phyloP scores from a whole-genome alignment of 176 grass and related monocot genomes.

The Paspalum vaginatum region DNA sequence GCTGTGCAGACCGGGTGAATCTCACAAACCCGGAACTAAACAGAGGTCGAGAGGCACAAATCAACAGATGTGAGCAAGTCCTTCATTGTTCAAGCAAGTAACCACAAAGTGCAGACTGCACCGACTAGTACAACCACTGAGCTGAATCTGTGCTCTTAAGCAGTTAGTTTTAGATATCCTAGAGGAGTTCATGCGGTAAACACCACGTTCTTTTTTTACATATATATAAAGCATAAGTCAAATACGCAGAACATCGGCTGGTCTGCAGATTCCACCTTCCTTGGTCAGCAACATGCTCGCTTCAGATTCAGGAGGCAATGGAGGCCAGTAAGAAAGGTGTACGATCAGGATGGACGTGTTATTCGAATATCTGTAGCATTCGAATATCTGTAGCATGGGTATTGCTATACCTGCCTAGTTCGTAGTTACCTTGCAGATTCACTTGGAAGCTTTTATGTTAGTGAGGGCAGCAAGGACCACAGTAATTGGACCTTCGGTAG shows the following conservation, averaged over 20 bases:
- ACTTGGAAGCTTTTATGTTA: slow-evolving; percentile 60
- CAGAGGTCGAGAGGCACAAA: background rate
- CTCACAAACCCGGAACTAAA: background rate
- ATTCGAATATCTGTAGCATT: slow-evolving; percentile 9
- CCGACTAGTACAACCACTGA: slow-evolving; percentile 3
- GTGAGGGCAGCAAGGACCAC: slow-evolving; percentile 58
- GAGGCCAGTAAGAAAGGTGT: background rate
- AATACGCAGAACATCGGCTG: background rate
- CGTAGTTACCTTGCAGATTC: slow-evolving; percentile 29
- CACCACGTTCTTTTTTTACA: background rate
- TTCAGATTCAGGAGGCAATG: background rate
- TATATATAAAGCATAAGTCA: slow-evolving; percentile 20
- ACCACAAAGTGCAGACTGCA: background rate
- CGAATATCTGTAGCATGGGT: background rate
- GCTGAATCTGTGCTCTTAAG: background rate
- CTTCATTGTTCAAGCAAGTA: slow-evolving; percentile 10
- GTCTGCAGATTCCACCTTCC: background rate
- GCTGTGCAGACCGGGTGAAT: no score
- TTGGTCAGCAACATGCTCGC: slow-evolving; percentile 28
- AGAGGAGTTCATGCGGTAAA: background rate
- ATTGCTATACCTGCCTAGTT: slow-evolving; percentile 24
- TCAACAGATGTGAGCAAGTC: background rate
- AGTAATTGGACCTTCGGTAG: slow-evolving; percentile 61
- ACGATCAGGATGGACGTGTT: slow-evolving; percentile 4
- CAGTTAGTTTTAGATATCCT: slow-evolving; percentile 5